phyloP scores from a whole-genome alignment of 2,329 filamentous ascomycete species.

The Thelonectria olida region DNA sequence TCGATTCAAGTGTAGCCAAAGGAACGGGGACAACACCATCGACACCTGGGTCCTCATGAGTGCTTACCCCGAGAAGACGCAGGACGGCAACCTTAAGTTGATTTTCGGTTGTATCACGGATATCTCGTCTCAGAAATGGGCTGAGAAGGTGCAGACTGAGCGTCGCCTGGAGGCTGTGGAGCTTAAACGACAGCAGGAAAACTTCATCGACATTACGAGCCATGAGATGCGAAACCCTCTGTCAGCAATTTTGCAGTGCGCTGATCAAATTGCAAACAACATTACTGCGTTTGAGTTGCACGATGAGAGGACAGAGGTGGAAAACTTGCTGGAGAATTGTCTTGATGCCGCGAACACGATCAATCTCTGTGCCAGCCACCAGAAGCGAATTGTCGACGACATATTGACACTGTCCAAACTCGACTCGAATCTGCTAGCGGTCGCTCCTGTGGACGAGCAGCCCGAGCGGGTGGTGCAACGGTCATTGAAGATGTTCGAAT shows the following conservation, averaged over 20 bases:
- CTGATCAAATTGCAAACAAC: slow-evolving; percentile 73
- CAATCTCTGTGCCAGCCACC: slow-evolving; percentile 80
- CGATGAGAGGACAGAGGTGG: slow-evolving; percentile 53
- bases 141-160: slow-evolving; percentile 80
- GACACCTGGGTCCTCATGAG: slow-evolving; percentile 84
- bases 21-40: slow-evolving; percentile 65
- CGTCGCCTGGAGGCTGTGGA: slow-evolving; percentile 84
- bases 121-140: slow-evolving; percentile 86
- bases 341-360: slow-evolving; percentile 85
- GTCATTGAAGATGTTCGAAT: slow-evolving; percentile 82
- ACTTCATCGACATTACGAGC: slow-evolving; percentile 78
- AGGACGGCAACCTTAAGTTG: slow-evolving; percentile 72
- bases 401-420: slow-evolving; percentile 74
- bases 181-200: slow-evolving; percentile 76
- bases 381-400: slow-evolving; percentile 77
- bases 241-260: slow-evolving; percentile 78
- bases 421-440: slow-evolving; percentile 74
- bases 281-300: slow-evolving; percentile 54
- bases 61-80: slow-evolving; percentile 76
- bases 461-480: slow-evolving; percentile 73
- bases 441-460: slow-evolving; percentile 76
- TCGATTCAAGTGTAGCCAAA: slow-evolving; percentile 75
- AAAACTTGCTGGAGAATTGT: slow-evolving; percentile 61
- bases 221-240: slow-evolving; percentile 83
- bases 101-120: slow-evolving; percentile 86